phyloP scores from a whole-genome alignment of 148 eudicot species.

The Cornus florida region DNA sequence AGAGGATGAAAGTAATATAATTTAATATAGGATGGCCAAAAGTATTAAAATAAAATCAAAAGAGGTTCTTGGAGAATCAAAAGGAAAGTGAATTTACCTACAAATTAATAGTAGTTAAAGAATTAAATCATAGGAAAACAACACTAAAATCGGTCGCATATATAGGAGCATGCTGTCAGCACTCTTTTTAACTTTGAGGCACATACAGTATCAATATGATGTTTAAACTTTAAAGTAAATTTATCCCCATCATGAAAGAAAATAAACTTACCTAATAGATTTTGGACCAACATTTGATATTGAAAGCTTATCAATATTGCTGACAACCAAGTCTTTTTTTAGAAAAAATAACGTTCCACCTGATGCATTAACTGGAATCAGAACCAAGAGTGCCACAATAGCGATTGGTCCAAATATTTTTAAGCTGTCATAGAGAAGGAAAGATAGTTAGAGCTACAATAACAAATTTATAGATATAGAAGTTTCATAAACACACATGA shows the following conservation, averaged over 20 bases:
- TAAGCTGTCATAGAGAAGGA: slow-evolving; percentile 45
- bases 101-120: not conserved
- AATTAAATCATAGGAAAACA: not conserved
- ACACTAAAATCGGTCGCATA: too few relatives aligned
- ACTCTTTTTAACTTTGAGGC: not conserved
- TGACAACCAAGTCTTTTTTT: slow-evolving; percentile 72
- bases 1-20: too few relatives aligned
- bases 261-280: slow-evolving; percentile 62
- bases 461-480: not conserved
- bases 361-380: slow-evolving; percentile 82
- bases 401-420: slow-evolving; percentile 82
- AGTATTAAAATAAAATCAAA: too few relatives aligned
- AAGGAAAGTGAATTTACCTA: too few relatives aligned
- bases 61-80: too few relatives aligned
- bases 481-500: not conserved
- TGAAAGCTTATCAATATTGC: slow-evolving; percentile 89
- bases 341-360: slow-evolving; percentile 75
- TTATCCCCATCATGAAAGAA: not conserved
- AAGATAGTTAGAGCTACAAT: not conserved
- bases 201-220: not conserved
- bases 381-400: slow-evolving; percentile 66
- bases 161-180: not conserved
- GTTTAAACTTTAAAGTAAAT: not conserved
- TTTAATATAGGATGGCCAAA: too few relatives aligned
- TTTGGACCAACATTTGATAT: slow-evolving; percentile 85